Base-by-base conservation (phyloP, 139 green algal species). In the Chlorella sp. region DNA sequence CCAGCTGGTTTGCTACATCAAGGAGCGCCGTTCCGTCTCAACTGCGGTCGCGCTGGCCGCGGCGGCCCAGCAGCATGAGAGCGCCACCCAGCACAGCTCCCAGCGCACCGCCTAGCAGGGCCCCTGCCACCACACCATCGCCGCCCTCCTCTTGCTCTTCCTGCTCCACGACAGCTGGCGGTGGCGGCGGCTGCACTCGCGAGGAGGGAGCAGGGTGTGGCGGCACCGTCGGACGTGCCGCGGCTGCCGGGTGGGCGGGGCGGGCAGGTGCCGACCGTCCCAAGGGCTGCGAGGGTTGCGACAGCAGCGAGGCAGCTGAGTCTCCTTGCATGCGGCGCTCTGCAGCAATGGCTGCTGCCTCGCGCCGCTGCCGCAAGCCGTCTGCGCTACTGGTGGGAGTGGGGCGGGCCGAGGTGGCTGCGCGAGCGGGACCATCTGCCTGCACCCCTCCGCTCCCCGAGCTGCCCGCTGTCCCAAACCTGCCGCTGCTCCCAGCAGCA, bases 281-380 rank as follows among this genome's bases (percentile, higher is more conserved):
- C n/a, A n/a, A n/a, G n/a, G 30, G 36, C 17, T 19, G 46, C 8
- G 46, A 19, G 46, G 46, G 46, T 11, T 54, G 46, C 11, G 46
- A 54, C 11, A 11, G 46, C 46, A 54, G 46, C 46, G 46, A 54
- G 8, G 46, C 11, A 11, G 76, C 58, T 13, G 38, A n/a, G 7
- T 82, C 76, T 28, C 76, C 76, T 5, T 26, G 56, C 40, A 82
- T 36, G 38, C 76, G 76, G 26, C 58, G 58, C 76, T 82, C 76
- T 13, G 76, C 76, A 0, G 76, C 76, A 1, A 30, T 20, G n/a
- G 76, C 76, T 1, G 76, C 76, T 1, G 56, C 20, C 24, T 82
- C 76, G 14, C 76, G 54, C 34, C 76, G 76, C 76, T 72, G 76
- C 22, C 76, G 51, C 54, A 82, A 56, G 5, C 38, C 30, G 6